Evolutionary conservation across 345 rosid species (phyloP).

Genomic region (Populus tremula): DNA sequence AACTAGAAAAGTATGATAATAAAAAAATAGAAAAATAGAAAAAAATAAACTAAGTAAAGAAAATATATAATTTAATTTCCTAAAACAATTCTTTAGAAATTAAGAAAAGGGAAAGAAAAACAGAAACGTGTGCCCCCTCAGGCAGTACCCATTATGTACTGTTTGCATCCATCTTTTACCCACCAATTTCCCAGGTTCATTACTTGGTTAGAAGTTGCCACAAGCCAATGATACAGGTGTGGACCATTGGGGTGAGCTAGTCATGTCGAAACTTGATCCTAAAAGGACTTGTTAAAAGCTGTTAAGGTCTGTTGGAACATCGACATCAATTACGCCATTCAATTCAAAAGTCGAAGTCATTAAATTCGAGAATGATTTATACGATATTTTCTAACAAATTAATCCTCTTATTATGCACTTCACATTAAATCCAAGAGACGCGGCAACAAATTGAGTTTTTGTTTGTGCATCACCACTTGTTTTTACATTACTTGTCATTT

Average conservation of each 20-base stretch:
- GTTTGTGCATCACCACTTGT: too few species aligned
- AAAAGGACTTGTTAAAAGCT: background rate
- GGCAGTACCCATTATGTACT: slow-evolving; percentile 37
- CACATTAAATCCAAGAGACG: too few species aligned
- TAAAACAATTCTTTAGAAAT: slow-evolving; percentile 3
- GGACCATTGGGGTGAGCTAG: background rate
- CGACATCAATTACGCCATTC: background rate
- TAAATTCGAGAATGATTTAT: background rate
- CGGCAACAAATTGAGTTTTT: too few species aligned
- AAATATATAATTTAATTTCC: too few species aligned
- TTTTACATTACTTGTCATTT: too few species aligned
- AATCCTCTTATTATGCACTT: too few species aligned
- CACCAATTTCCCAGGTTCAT: slow-evolving; percentile 3
- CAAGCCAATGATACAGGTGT: background rate
- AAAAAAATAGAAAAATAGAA: too few species aligned
- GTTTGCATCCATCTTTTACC: slow-evolving; percentile 24
- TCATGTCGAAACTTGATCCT: background rate
- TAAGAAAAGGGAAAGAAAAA: slow-evolving; percentile 35
- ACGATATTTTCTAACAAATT: too few species aligned
- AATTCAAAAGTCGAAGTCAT: background rate
- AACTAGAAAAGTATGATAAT: too few species aligned
- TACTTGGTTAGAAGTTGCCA: background rate
- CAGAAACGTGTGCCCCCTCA: slow-evolving; percentile 54
- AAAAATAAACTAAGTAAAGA: too few species aligned
- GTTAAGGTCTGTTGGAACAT: background rate